Percentiles rank a stretch among this genome's conserved stretches.
Evolutionary conservation across 176 grass and related monocot genomes (phyloP).

Genomic region (Ensete glaucum): DNA sequence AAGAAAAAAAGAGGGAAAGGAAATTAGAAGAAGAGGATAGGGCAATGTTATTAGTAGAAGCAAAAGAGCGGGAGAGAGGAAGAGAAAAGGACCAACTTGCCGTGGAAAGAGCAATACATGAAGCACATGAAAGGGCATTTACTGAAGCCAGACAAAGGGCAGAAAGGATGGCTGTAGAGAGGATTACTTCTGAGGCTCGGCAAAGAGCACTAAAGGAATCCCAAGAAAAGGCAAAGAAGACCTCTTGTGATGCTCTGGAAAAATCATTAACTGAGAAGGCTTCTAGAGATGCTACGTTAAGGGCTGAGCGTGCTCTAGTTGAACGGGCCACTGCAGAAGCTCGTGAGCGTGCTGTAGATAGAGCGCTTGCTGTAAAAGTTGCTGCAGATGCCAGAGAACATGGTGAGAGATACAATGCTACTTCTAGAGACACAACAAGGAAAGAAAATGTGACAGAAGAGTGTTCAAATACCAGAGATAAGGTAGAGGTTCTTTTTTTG

Average conservation of each 20-base stretch:
- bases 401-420: constrained; percentile 5
- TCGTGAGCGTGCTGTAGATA: constrained; percentile 14
- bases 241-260: constrained; percentile 7
- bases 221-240: constrained; percentile 36
- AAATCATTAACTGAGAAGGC: constrained; percentile 3
- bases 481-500: constrained; percentile 1
- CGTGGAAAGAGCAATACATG: constrained; percentile 29
- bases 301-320: constrained; percentile 12
- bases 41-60: constrained; percentile 32
- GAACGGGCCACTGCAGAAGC: constrained; percentile 16
- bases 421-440: background rate
- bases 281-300: constrained; percentile 8
- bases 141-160: constrained; percentile 39
- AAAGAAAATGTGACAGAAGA: constrained; percentile 10
- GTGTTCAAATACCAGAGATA: background rate
- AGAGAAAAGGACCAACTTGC: constrained; percentile 26
- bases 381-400: constrained; percentile 15
- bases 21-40: constrained; percentile 49
- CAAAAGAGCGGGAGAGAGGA: constrained; percentile 53
- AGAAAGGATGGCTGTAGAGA: constrained; percentile 40
- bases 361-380: constrained; percentile 12
- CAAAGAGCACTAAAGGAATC: constrained; percentile 39
- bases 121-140: constrained; percentile 42
- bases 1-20: constrained; percentile 43
- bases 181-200: constrained; percentile 33